Evolutionary conservation across 768 basidiomycete genomes (phyloP).

Genomic region (Mrakia frigida): DNA sequence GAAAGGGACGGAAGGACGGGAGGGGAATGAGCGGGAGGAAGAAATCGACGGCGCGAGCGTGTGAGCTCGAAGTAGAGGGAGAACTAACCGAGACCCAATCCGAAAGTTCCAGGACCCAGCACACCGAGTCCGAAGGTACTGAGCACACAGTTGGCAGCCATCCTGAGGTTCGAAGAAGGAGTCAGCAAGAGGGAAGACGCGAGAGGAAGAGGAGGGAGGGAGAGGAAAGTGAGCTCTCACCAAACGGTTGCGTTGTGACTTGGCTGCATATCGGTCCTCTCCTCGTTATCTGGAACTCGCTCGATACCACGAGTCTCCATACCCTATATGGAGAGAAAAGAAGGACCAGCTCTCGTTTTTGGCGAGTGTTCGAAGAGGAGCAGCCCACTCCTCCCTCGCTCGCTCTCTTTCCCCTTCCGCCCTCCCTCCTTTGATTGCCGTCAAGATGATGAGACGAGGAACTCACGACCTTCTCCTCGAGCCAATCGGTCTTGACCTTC

Average conservation of each 20-base stretch:
- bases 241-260: slow-evolving; percentile 11
- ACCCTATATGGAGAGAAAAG: background rate
- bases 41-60: too few relatives aligned
- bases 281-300: slow-evolving; percentile 12
- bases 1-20: background rate
- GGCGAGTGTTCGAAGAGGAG: background rate
- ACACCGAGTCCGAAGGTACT: slow-evolving; percentile 31
- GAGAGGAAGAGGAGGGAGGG: background rate
- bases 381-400: background rate
- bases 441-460: background rate
- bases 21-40: background rate
- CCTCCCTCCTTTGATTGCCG: too few relatives aligned
- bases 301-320: slow-evolving; percentile 32
- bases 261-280: slow-evolving; percentile 19
- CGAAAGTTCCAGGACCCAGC: slow-evolving; percentile 25
- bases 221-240: background rate
- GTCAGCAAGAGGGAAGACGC: background rate
- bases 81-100: too few relatives aligned
- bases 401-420: background rate
- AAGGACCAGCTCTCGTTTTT: background rate
- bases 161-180: slow-evolving; percentile 2
- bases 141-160: slow-evolving; percentile 30
- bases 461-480: slow-evolving; percentile 24
- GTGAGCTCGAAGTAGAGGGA: slow-evolving; percentile 25
- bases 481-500: slow-evolving; percentile 9